Evolutionary conservation across 2,329 filamentous ascomycete species (phyloP), one percentile per base, ranked within the genome.

Genomic region (Metarhizium robertsii): DNA sequence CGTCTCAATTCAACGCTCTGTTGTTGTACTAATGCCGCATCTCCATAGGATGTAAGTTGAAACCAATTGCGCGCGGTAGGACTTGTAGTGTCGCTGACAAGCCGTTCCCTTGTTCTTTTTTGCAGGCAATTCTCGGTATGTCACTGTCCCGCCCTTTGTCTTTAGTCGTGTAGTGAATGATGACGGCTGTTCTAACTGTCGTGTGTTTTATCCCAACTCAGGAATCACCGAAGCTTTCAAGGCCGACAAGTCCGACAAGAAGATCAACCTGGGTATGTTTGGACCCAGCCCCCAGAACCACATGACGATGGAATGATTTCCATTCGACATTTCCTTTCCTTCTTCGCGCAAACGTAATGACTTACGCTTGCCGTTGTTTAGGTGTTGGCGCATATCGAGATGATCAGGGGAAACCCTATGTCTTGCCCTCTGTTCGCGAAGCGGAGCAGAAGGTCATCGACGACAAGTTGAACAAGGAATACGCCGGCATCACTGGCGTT

Each of bases 171-270:
- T 50, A 20, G 8, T 20, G 6, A 6, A 18, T 18, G 7, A 45
- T 18, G 57, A 58, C 43, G 55, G 5, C 48, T 53, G 47, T 58
- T 57, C 52, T 55, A 40, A 46, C 65, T 69, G 66, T 67, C 60
- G 57, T 3, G 32, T 25, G 29, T 2, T 46, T 54, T 48, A 48
- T 53, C 32, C 6, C 30, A 52, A 53, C 53, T 25, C 62, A 86
- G 87, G 89, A 72, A 91, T 99, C 76, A 97, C 94, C 61, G 94
- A 99, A 79, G 94, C 94, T 59, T 99, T 94, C 88, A 99, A 97
- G 83, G 92, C 92, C 74, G 94, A 99, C 73, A 82, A 79, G 67
- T 92, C 95, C 75, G 78, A 84, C 61, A 85, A 96, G 79, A 99
- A 97, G 85, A 97, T 99, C 81, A 97, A 97, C 79, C 79, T 99